phyloP scores from a whole-genome alignment of 805 yeast genomes.

The Yamadazyma sp. region DNA sequence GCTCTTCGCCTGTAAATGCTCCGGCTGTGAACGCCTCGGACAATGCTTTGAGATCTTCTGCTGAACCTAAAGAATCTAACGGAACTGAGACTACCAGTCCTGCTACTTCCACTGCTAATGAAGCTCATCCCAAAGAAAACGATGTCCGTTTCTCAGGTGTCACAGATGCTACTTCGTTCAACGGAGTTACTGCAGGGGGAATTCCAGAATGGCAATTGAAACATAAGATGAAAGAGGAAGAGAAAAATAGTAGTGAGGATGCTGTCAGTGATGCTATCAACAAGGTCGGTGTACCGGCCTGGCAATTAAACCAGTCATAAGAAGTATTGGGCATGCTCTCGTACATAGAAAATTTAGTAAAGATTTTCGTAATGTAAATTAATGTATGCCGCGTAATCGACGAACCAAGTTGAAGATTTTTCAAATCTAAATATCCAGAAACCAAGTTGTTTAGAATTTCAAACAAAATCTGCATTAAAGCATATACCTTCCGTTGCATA shows the following conservation, averaged over 20 bases:
- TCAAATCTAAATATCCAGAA: no score
- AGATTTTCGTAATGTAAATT: neutral
- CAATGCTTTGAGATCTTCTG: neutral
- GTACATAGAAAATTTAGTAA: conserved; percentile 1
- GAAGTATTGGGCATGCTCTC: neutral
- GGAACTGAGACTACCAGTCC: conserved; percentile 4
- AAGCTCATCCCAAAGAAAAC: conserved; percentile 2
- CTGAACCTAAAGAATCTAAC: neutral
- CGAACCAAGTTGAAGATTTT: conserved; percentile 7
- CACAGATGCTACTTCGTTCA: conserved; percentile 16
- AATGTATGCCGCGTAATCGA: conserved; percentile 8
- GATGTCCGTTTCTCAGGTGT: conserved; percentile 14
- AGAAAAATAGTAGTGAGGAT: conserved; percentile 22
- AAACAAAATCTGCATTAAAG: no score
- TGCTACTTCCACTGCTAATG: conserved; percentile 6
- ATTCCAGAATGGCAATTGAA: conserved; percentile 47
- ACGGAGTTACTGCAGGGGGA: conserved; percentile 38
- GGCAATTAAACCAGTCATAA: conserved; percentile 35
- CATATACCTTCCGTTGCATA: neutral
- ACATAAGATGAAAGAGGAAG: conserved; percentile 32
- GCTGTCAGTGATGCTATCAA: conserved; percentile 29
- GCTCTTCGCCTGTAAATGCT: neutral
- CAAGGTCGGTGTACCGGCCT: conserved; percentile 43
- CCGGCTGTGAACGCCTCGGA: neutral
- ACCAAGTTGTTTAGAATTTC: no score